Evolutionary conservation across 768 basidiomycete species (phyloP).

Genomic region (Lyophyllum semitale): DNA sequence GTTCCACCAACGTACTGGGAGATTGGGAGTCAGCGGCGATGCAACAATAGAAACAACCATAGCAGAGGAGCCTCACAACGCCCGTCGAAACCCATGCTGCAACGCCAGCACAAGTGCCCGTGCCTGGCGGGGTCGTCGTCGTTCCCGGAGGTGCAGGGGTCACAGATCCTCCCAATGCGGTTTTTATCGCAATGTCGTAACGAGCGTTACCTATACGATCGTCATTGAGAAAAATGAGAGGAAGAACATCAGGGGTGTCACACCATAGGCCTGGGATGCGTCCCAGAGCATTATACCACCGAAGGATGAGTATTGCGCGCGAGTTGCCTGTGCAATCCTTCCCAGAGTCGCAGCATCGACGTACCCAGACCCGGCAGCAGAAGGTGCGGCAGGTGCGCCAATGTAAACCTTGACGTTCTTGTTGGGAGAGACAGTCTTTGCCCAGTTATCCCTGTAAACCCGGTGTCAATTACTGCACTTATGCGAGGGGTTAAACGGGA

Average conservation of each 20-base stretch:
- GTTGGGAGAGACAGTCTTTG: conserved; percentile 56
- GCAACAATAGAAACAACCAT: neutral
- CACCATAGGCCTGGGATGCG: conserved; percentile 46
- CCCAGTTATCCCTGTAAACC: conserved; percentile 61
- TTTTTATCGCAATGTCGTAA: conserved; percentile 64
- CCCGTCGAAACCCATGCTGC: too few relatives aligned
- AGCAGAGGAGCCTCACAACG: too few relatives aligned
- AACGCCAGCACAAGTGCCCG: too few relatives aligned
- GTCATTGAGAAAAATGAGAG: conserved; percentile 10
- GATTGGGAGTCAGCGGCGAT: too few relatives aligned
- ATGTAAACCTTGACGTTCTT: conserved; percentile 66
- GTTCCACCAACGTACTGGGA: neutral
- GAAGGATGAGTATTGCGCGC: conserved; percentile 60
- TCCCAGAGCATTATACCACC: conserved; percentile 65
- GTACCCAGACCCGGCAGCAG: conserved; percentile 60
- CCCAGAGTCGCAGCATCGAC: conserved; percentile 47
- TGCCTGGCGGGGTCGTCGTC: conserved; percentile 1
- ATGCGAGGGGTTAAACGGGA: too few relatives aligned
- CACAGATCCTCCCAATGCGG: conserved; percentile 48
- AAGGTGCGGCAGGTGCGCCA: conserved; percentile 57
- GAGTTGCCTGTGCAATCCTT: conserved; percentile 48
- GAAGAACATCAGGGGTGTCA: too few relatives aligned
- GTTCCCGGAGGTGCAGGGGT: neutral
- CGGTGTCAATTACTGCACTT: neutral
- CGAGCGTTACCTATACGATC: conserved; percentile 48